These are phyloP conservation scores for Acanthamoeba royreba DNA, from an alignment of 208 protist species.

Conservation along the genomic window DNA sequence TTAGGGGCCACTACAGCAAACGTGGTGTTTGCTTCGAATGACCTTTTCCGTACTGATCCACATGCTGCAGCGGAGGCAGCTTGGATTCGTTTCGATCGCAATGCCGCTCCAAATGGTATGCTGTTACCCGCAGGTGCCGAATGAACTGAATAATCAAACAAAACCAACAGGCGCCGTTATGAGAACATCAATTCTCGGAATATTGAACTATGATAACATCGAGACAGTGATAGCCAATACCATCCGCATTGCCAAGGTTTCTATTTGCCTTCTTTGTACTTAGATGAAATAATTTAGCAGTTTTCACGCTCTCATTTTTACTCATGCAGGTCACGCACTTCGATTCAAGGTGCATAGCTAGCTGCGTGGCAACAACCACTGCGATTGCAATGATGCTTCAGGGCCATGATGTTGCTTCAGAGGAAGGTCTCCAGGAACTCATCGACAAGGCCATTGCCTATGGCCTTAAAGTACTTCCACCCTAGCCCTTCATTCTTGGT, in stretches of 20 bases:
- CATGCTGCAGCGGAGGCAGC: neutral
- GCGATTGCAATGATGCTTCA: conserved; percentile 51
- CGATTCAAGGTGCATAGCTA: conserved; percentile 62
- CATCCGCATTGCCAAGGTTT: neutral
- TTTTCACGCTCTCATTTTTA: neutral
- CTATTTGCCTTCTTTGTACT: neutral
- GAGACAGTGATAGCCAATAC: conserved; percentile 52
- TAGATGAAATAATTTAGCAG: too few species aligned
- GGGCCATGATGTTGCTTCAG: neutral
- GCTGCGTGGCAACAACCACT: neutral
- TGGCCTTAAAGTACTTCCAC: neutral
- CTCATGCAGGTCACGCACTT: conserved; percentile 58
- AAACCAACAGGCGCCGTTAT: conserved; percentile 46
- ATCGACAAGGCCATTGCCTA: neutral
- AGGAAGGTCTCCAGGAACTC: neutral
- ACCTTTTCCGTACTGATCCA: conserved; percentile 50
- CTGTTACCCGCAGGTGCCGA: neutral
- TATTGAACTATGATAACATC: neutral
- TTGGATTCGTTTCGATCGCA: conserved; percentile 36
- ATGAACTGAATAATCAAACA: neutral
- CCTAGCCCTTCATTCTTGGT: neutral
- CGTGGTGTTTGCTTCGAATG: neutral
- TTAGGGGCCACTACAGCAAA: conserved; percentile 49
- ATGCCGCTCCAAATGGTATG: conserved; percentile 63
- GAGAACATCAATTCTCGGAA: conserved; percentile 65